Evolutionary conservation across 371 early-diverging fungal species (phyloP).

Genomic region (Mortierella sp.): DNA sequence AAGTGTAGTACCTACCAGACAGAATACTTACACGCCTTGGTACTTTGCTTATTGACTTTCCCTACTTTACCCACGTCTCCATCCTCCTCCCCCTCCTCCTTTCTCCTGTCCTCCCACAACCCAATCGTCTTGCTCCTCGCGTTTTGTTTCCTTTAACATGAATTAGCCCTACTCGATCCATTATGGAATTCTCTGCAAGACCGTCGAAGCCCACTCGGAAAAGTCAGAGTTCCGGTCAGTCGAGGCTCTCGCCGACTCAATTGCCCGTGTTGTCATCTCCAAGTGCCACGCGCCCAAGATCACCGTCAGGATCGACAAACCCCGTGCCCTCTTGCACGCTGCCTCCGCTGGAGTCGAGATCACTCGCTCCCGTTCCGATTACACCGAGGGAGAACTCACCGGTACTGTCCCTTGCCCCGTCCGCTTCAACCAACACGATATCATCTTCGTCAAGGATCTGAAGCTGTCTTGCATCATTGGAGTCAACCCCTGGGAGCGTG

Average conservation of each 20-base stretch:
- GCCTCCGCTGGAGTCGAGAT: conserved; percentile 91
- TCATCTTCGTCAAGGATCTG: conserved; percentile 87
- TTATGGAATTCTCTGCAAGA: conserved; percentile 87
- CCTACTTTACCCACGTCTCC: conserved; percentile 11
- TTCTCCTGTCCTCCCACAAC: neutral
- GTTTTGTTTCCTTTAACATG: neutral
- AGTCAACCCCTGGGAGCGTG: conserved; percentile 96
- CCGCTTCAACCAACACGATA: conserved; percentile 59
- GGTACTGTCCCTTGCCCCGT: conserved; percentile 28
- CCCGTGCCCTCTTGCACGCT: conserved; percentile 93
- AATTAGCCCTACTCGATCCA: conserved; percentile 78
- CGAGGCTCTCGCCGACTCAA: conserved; percentile 80
- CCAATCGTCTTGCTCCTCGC: neutral
- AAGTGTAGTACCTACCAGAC: too few species aligned
- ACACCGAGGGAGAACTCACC: conserved; percentile 41
- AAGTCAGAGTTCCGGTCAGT: conserved; percentile 76
- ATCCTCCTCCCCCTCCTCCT: neutral
- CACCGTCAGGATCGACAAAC: conserved; percentile 87
- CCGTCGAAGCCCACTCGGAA: conserved; percentile 84
- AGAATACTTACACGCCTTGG: conserved; percentile 6
- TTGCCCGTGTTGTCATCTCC: conserved; percentile 71
- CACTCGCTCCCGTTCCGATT: conserved; percentile 72
- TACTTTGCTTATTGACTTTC: neutral
- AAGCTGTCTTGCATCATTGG: conserved; percentile 91
- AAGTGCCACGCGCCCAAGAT: conserved; percentile 74